Base-by-base conservation (phyloP, 306 rosid species). In the Pterocarpus macrocarpus region DNA sequence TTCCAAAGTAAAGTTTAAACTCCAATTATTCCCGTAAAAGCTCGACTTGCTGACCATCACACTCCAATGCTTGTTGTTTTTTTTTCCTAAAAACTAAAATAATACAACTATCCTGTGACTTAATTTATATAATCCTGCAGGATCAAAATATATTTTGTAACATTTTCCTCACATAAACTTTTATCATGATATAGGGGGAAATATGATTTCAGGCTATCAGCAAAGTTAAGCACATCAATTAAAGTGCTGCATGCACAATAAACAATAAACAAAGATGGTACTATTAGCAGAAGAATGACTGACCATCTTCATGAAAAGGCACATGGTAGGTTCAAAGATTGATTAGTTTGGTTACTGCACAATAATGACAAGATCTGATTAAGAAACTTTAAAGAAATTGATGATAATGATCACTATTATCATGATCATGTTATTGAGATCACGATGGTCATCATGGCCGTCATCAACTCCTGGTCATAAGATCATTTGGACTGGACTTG, bases 351-450 rank as follows among this genome's bases (percentile, higher is more conserved):
- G 63, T 68, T 49, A 66, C 45, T 73, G 34, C 30, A 63, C 32
- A 74, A 75, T 79, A 71, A 77, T 64, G 66, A 76, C 64, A 76
- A 76, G 71, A 87, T 87, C 81, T 76, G 14, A 73, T 84, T 80
- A 81, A 79, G n/a, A 76, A 82, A 73, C 77, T 61, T 6, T 57
- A 63, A 80, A 76, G 44, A 82, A 85, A 75, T 56, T 83, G n/a
- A 65, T 52, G 50, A 82, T 71, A 65, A 76, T 76, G 43, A 70
- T 80, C 64, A 49, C 77, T 41, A 58, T 77, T 81, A 83, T 87
- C 81, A 80, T 69, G 69, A 76, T 80, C 82, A 75, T 84, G 83
- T 83, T 83, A 72, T 78, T 83, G 71, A 83, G 80, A 85, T 81
- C 41, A 61, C 77, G 85, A 77, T 72, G 22, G n/a, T 71, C 83